phyloP scores from a whole-genome alignment of 1,284 basidiomycete species.

The Wallemia hederae region DNA sequence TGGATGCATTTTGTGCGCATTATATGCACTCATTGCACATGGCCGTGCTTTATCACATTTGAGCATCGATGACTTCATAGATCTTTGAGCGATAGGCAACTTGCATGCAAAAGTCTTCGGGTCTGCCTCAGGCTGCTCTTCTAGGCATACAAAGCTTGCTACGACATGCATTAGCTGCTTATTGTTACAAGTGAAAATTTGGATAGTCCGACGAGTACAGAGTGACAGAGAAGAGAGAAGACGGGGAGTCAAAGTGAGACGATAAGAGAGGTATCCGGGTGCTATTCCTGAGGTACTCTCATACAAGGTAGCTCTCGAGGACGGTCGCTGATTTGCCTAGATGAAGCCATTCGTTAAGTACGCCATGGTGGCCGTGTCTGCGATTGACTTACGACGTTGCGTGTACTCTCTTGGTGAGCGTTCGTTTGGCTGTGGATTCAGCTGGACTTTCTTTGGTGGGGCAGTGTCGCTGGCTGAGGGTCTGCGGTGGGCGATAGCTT shows the following conservation, averaged over 20 bases:
- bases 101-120: no score
- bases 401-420: neutral
- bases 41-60: no score
- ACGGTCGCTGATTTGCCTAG: neutral
- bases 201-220: no score
- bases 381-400: neutral
- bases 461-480: neutral
- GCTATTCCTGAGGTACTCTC: neutral
- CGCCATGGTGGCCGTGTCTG: neutral
- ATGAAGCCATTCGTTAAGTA: neutral
- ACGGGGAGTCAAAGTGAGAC: neutral
- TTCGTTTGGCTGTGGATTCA: neutral
- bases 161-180: no score
- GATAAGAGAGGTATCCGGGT: neutral
- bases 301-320: neutral
- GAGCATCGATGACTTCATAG: no score
- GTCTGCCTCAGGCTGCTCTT: no score
- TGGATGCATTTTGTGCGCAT: no score
- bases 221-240: neutral
- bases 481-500: neutral
- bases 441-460: neutral
- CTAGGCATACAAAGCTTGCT: no score
- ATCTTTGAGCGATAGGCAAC: no score
- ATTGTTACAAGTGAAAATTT: no score
- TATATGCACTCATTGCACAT: no score